Evolutionary conservation across 352 stramenopile genomes (phyloP), one percentile per base, ranked within the genome.

Genomic region (Thalassiosira exigua): DNA sequence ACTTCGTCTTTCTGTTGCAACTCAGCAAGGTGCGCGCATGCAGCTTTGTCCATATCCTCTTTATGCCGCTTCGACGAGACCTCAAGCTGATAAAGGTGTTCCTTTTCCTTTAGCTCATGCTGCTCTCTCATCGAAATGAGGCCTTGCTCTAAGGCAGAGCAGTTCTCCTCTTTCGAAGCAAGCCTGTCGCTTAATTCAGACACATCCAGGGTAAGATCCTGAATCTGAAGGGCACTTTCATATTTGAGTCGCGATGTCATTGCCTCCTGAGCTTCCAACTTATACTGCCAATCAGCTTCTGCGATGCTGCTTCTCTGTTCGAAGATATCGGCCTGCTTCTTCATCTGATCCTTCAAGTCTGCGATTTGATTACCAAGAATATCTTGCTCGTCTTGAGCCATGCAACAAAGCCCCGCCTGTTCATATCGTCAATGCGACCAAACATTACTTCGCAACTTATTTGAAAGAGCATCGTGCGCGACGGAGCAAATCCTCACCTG

Each of bases 281-380:
- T 69, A 12, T 46, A 19, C 33, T 24, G 26, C 29, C 51, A 77
- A 22, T 81, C 72, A n/a, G 21, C n/a, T 51, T 52, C 5, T 29
- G 75, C 29, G 36, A 77, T 59, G 33, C 58, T 27, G 12, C 27
- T 29, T 64, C 73, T 30, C 3, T 30, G 39, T 14, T 73, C 52
- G 51, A 69, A 24, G 7, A 26, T 39, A 21, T 78, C 58, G 17
- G 42, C 41, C 39, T 82, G 58, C 44, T 65, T 64, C 42, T 69
- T 36, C 41, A 74, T 64, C 12, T 70, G 51, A 42, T 33, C 42
- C 36, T 69, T 29, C 14, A 82, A 19, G 4, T 59, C 27, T 22
- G 21, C 50, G 5, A 82, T 76, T 60, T 56, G 32, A 41, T 82
- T 76, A 12, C 44, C 42, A 4, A 72, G 32, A 4, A 70, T 78